Evolutionary conservation across 176 grass and related monocot species (phyloP).

Genomic region (Cenchrus purpureus): DNA sequence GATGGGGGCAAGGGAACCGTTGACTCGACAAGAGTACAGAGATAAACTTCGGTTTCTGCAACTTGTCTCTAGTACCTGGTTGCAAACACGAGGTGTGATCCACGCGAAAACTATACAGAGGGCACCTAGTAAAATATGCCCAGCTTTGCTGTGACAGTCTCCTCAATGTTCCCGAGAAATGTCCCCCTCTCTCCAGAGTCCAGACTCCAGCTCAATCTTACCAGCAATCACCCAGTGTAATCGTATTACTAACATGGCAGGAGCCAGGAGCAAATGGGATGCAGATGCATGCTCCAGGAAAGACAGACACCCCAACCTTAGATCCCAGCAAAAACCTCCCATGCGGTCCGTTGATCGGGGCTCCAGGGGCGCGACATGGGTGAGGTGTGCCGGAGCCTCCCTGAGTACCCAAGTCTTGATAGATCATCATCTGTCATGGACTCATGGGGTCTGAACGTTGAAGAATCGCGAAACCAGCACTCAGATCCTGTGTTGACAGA

Average conservation of each 20-base stretch:
- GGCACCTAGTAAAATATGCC: not conserved
- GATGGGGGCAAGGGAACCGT: not conserved
- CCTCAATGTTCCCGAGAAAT: constrained; percentile 51
- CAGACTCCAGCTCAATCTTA: constrained; percentile 3
- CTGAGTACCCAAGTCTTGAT: not conserved
- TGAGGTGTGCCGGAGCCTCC: not conserved
- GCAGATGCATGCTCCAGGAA: constrained; percentile 49
- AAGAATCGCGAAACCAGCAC: not conserved
- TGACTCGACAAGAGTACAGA: constrained; percentile 32
- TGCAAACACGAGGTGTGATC: constrained; percentile 45
- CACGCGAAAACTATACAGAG: constrained; percentile 42
- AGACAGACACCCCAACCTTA: constrained; percentile 51
- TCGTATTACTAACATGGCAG: not conserved
- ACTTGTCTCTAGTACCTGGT: constrained; percentile 12
- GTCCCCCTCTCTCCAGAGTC: constrained; percentile 16
- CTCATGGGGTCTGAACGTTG: not conserved
- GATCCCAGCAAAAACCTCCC: constrained; percentile 35
- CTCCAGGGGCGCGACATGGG: too few relatives aligned
- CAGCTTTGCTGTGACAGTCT: constrained; percentile 19
- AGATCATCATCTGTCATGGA: not conserved
- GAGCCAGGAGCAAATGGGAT: constrained; percentile 10
- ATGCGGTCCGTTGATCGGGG: too few relatives aligned
- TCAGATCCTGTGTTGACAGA: not conserved
- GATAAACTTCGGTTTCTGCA: constrained; percentile 42
- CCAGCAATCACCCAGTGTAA: not conserved